Evolutionary conservation across 2,329 filamentous ascomycete genomes (phyloP).

Genomic region (Monilinia aucupariae): DNA sequence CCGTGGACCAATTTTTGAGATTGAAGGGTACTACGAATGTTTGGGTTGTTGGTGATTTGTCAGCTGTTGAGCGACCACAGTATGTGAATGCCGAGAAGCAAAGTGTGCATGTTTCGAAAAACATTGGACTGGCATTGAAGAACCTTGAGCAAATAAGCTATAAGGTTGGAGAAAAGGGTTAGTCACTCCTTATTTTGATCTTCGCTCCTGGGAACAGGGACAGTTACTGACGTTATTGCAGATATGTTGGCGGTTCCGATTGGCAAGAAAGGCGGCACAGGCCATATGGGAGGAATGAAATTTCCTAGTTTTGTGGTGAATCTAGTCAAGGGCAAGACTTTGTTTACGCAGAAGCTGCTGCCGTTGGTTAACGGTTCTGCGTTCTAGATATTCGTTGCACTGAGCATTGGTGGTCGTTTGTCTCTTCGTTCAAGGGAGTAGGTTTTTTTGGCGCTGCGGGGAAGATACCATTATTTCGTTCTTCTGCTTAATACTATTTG

Average conservation of each 20-base stretch:
- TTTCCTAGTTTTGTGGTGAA: conserved; percentile 29
- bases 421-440: too few relatives aligned
- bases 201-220: background rate
- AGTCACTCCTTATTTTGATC: conserved; percentile 5
- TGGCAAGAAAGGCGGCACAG: conserved; percentile 39
- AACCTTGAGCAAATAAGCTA: conserved; percentile 23
- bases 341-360: conserved; percentile 28
- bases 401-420: background rate
- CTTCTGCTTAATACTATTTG: too few relatives aligned
- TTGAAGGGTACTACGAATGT: conserved; percentile 39
- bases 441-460: too few relatives aligned
- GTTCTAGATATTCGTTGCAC: conserved; percentile 3
- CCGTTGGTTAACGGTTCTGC: conserved; percentile 25
- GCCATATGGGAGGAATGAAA: conserved; percentile 30
- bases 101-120: conserved; percentile 27
- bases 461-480: too few relatives aligned
- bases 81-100: conserved; percentile 25
- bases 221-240: conserved; percentile 15
- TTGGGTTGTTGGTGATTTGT: conserved; percentile 32
- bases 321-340: conserved; percentile 26
- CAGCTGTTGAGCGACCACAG: conserved; percentile 26
- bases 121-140: conserved; percentile 23
- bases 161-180: conserved; percentile 17
- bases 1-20: conserved; percentile 47
- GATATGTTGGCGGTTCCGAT: conserved; percentile 31